Base-by-base conservation (phyloP, 768 basidiomycete genomes). In the Inosperma sp. region DNA sequence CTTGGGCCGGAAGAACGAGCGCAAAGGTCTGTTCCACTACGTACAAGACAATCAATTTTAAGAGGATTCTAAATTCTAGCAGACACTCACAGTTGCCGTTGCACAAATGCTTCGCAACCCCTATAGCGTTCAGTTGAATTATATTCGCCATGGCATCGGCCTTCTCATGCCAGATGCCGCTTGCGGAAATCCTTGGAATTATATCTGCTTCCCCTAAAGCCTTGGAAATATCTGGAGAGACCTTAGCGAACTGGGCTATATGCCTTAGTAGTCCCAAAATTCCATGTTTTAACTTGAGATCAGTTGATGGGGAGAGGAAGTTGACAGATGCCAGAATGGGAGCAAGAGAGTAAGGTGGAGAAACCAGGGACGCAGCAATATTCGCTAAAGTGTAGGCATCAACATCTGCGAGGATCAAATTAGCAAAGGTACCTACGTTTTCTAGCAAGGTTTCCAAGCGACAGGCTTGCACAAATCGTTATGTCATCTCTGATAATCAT, bases 201-300 rank as follows among this genome's bases (percentile, higher is more conserved):
- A 94, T 72, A 17, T 77, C 77, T 10, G 81, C 81, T 23, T 81
- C 68, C 16, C 77, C 77, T 9, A 97, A 70, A 6, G 78, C 64
- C 6, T 68, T 67, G 25, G 84, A 81, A 53, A 91, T 88, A 2
- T 67, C 59, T 23, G 74, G 63, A 29, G 84, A 78, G 36, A 79
- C 77, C n/a, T 75, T 67, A 17, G 79, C 74, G 30, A 83, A 74
- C 62, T 86, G 86, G 2, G 91, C 82, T 2, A 99, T 73, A 63
- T 97, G 88, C 64, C 92, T 89, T 34, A 97, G 74, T 30, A 98
- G 71, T 22, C 91, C 91, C 21, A 95, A 73, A 50, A 89, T 80
- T 13, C 89, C 92, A 60, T 97, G 93, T 65, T 94, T 91, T 54
- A 94, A 73, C 65, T 93, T 89, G 63, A 90, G 74, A 61, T 91